These are phyloP conservation scores for Kluyveromyces siamensis DNA, from an alignment of 805 yeast species.

Conservation along the genomic window DNA sequence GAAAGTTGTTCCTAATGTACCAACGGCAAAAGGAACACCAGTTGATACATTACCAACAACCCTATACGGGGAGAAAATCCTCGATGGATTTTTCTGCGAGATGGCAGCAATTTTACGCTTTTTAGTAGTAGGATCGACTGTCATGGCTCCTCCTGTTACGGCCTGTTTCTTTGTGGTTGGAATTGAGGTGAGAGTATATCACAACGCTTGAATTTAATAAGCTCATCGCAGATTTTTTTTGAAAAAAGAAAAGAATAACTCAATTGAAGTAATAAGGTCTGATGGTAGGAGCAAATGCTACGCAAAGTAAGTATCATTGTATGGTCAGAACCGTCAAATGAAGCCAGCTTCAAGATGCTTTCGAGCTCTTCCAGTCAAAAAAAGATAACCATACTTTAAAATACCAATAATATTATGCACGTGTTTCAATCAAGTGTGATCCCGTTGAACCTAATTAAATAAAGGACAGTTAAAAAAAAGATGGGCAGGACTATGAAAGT, in stretches of 20 bases:
- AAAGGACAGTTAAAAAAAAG: background rate
- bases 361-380: too few species aligned
- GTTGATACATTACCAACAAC: slow-evolving; percentile 89
- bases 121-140: background rate
- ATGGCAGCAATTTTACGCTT: background rate
- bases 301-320: too few species aligned
- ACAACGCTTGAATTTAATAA: too few species aligned
- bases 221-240: background rate
- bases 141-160: background rate
- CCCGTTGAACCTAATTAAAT: too few species aligned
- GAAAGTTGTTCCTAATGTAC: slow-evolving; percentile 80
- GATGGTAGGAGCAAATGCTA: too few species aligned
- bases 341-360: too few species aligned
- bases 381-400: too few species aligned
- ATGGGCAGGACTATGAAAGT: background rate
- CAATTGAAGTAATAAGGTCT: too few species aligned
- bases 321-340: too few species aligned
- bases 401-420: background rate
- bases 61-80: slow-evolving; percentile 78
- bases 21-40: slow-evolving; percentile 75
- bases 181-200: too few species aligned
- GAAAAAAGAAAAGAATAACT: too few species aligned
- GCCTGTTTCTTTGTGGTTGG: background rate
- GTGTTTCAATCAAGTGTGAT: background rate
- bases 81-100: slow-evolving; percentile 30